phyloP scores from a whole-genome alignment of 768 basidiomycete genomes.

The Boletales sp. region DNA sequence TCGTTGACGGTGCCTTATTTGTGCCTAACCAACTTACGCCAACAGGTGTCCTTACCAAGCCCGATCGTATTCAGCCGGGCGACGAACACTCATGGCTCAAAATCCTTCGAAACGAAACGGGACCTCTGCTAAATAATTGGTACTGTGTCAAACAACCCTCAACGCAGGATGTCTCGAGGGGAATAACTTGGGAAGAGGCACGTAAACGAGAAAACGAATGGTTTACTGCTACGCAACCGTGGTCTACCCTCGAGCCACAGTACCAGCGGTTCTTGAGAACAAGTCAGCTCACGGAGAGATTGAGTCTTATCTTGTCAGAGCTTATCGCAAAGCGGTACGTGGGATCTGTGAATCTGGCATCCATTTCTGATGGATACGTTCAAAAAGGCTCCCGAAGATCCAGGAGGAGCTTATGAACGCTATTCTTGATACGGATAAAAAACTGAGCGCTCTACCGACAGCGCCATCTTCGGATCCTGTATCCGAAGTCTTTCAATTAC shows the following conservation, averaged over 20 bases:
- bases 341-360: not conserved
- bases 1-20: conserved; percentile 47
- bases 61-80: conserved; percentile 49
- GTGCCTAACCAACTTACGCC: conserved; percentile 14
- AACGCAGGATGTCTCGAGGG: conserved; percentile 16
- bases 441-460: conserved; percentile 38
- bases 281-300: conserved; percentile 47
- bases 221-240: conserved; percentile 51
- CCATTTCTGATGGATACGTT: not conserved
- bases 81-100: conserved; percentile 45
- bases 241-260: conserved; percentile 49
- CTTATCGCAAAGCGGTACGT: conserved; percentile 58
- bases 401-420: conserved; percentile 52
- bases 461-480: conserved; percentile 55
- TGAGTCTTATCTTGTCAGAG: conserved; percentile 61
- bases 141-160: conserved; percentile 43
- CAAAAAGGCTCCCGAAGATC: conserved; percentile 56
- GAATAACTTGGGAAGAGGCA: conserved; percentile 54
- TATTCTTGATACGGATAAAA: conserved; percentile 37
- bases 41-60: conserved; percentile 54
- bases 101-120: conserved; percentile 52
- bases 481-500: conserved; percentile 49
- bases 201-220: conserved; percentile 53
- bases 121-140: conserved; percentile 27
- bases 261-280: conserved; percentile 58